Evolutionary conservation across 805 yeast species (phyloP), one percentile per base, ranked within the genome.

Genomic region (Pichia membranifaciens): DNA sequence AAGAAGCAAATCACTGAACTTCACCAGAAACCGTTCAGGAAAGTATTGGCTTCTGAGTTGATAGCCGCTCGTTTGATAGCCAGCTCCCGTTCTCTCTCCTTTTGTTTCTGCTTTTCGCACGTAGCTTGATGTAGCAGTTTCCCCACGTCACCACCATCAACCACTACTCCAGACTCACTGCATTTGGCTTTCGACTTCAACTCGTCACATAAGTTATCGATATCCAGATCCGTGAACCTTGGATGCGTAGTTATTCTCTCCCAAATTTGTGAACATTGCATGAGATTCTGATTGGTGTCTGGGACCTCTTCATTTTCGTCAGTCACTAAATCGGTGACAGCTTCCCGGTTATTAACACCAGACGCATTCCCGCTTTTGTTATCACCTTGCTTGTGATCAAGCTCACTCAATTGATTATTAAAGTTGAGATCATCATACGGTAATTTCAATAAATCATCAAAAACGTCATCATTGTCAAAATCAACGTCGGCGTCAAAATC

Each of bases 221-320:
- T 90, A 65, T 93, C 99, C 45, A 93, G 73, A 50, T 90, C 96
- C 5, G 93, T 81, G 65, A 90, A 93, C 61, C 84, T 80, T 31
- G 99, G 98, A 72, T 93, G 98, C 20, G 93, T 67, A 2, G 96
- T 86, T 34, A 93, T 84, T 60, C 98, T 77, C 65, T 91, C 98
- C 99, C 99, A 93, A 15, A 91, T 84, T 56, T 89, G 96, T 0
- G 95, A 79, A 66, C 99, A 93, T 59, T 79, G 80, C 67, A 85
- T 67, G 55, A 79, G 62, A 13, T 76, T 72, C 16, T 66, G 67
- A 48, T 81, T 84, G 8, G 79, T 84, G 4, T 84, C 77, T 5
- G 95, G 95, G 3, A 87, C 90, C 22, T 63, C 62, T 58, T 60
- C 71, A 39, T 60, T 69, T 17, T 60, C 63, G 8, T 58, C 57